These are phyloP conservation scores for Aspergillus puulaauensis DNA, from an alignment of 2,329 filamentous ascomycete genomes.

Conservation along the genomic window DNA sequence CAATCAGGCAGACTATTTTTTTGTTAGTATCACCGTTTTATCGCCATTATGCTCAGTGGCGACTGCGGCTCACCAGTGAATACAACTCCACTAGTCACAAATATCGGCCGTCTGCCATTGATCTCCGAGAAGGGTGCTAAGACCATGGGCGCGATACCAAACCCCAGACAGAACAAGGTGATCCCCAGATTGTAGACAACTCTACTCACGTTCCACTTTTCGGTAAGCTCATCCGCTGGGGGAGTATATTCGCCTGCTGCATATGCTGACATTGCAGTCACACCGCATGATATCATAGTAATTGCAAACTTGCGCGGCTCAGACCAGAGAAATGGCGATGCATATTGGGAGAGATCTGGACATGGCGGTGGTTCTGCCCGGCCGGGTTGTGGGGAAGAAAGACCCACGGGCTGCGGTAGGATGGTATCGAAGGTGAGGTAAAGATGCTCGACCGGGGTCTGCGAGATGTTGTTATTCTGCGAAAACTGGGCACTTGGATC, in stretches of 20 bases:
- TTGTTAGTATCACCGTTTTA: not conserved
- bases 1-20: slow-evolving; percentile 59
- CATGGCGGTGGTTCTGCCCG: slow-evolving; percentile 47
- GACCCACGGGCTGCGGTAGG: slow-evolving; percentile 44
- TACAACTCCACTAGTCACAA: slow-evolving; percentile 68
- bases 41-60: not conserved
- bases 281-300: slow-evolving; percentile 69
- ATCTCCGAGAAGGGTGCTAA: slow-evolving; percentile 83
- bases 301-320: slow-evolving; percentile 64
- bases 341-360: slow-evolving; percentile 66
- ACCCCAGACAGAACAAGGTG: slow-evolving; percentile 76
- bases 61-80: slow-evolving; percentile 51
- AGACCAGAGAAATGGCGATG: slow-evolving; percentile 71
- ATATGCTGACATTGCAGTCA: slow-evolving; percentile 74
- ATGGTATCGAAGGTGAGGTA: slow-evolving; percentile 62
- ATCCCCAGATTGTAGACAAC: slow-evolving; percentile 68
- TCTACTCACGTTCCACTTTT: slow-evolving; percentile 62
- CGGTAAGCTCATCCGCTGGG: slow-evolving; percentile 63
- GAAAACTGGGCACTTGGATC: not conserved
- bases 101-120: slow-evolving; percentile 78
- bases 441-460: slow-evolving; percentile 47
- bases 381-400: slow-evolving; percentile 25
- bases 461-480: not conserved
- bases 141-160: slow-evolving; percentile 80
- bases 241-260: slow-evolving; percentile 76